These are phyloP conservation scores for Colletotrichum australisinense DNA, from an alignment of 2,329 filamentous ascomycete species.

Conservation along the genomic window DNA sequence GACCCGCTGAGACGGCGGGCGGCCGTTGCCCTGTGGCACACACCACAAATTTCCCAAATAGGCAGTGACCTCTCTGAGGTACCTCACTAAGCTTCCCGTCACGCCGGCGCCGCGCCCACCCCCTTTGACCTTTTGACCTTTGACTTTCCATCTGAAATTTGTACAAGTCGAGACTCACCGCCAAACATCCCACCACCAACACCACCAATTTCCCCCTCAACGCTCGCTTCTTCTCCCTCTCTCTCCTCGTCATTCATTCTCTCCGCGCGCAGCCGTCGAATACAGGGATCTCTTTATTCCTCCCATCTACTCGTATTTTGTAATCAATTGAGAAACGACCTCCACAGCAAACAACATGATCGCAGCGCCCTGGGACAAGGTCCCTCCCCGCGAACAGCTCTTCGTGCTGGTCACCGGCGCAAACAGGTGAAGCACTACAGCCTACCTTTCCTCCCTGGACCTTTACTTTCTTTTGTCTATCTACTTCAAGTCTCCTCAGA, in stretches of 20 bases:
- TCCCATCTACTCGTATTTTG: background rate
- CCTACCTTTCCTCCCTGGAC: background rate
- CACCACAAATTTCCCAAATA: constrained; percentile 23
- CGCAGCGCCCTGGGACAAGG: constrained; percentile 48
- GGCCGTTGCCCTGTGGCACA: background rate
- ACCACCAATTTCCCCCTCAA: background rate
- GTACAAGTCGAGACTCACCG: constrained; percentile 25
- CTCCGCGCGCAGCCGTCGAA: background rate
- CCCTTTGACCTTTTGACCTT: background rate
- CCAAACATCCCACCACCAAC: constrained; percentile 15
- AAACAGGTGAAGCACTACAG: constrained; percentile 73
- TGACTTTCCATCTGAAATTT: constrained; percentile 16
- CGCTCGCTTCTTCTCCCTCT: background rate
- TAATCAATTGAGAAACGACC: background rate
- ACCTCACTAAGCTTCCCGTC: background rate
- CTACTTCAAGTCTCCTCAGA: background rate
- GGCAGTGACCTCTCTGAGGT: constrained; percentile 8
- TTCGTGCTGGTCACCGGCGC: constrained; percentile 85
- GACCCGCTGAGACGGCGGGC: constrained; percentile 6
- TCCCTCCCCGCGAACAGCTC: constrained; percentile 55
- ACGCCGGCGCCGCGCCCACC: background rate
- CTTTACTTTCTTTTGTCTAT: background rate
- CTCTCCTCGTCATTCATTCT: background rate
- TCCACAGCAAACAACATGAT: constrained; percentile 14
- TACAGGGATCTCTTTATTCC: background rate